Evolutionary conservation across 495 filamentous ascomycete species (phyloP), one percentile per base, ranked within the genome.

Genomic region (Daldinia grandis): DNA sequence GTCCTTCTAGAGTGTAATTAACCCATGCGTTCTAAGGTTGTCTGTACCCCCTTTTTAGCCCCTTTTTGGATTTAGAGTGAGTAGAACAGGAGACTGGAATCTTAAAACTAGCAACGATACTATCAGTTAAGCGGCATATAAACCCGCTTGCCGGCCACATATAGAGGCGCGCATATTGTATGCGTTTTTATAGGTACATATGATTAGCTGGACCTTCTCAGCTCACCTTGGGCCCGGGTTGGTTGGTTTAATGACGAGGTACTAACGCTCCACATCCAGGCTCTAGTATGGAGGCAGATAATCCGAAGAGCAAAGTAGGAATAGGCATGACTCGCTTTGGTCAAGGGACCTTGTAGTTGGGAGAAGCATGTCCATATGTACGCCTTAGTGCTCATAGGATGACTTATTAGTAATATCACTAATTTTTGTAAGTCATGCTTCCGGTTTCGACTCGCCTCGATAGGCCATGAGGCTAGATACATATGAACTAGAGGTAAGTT

Each of bases 251-350:
- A 1, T 12, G 12, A 17, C 17, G 1, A 44, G 40, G 12, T 44
- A 44, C 1, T 12, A 44, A 42, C n/a, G n/a, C n/a, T n/a, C n/a
- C n/a, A n/a, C n/a, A n/a, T n/a, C n/a, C n/a, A n/a, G n/a, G n/a
- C n/a, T n/a, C n/a, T n/a, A 42, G 10, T 12, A 42, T 12, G 14
- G 38, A 42, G 38, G n/a, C 14, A 8, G 17, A 49, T 24, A 25
- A 25, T 5, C 4, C 17, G n/a, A 24, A 19, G n/a, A 25, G 47
- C 14, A 44, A n/a, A 17, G 0, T 8, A 21, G 3, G 31, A n/a
- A 21, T 14, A 27, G 8, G 15, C 47, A 62, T 62, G 59, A 62
- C 59, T 62, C 59, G 59, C 31, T 38, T 38, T 28, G 12, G 19
- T 21, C 1, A n/a, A 54, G 15, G 47, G 24, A 14, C 6, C 27